Percentiles rank a stretch among this genome's conserved stretches.
phyloP scores from a whole-genome alignment of 2,329 filamentous ascomycete species.

The Pezicula neosporulosa region DNA sequence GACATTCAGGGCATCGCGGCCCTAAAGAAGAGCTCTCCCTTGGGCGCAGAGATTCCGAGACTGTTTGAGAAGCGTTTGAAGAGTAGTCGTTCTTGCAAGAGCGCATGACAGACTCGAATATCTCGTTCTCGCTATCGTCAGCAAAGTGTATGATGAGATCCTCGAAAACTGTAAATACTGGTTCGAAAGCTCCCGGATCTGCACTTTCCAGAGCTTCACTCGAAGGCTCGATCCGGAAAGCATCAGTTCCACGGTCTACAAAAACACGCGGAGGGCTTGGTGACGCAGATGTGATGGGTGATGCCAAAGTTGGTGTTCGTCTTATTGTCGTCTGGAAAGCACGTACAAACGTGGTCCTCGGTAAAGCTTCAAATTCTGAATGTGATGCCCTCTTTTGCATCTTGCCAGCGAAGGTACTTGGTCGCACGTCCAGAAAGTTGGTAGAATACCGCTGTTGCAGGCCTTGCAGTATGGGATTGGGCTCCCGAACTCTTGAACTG shows the following conservation, averaged over 20 bases:
- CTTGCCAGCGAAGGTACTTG: not conserved
- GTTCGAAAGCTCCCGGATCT: slow-evolving; percentile 20
- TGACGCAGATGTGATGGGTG: slow-evolving; percentile 5
- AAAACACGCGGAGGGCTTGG: slow-evolving; percentile 18
- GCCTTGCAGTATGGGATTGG: not conserved
- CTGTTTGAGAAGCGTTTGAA: slow-evolving; percentile 4
- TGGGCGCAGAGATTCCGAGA: not conserved
- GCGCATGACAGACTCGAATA: slow-evolving; percentile 44
- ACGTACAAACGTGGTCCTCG: slow-evolving; percentile 24
- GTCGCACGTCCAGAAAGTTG: slow-evolving; percentile 6
- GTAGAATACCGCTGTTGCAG: slow-evolving; percentile 15
- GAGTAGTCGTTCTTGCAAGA: slow-evolving; percentile 41
- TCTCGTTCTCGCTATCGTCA: slow-evolving; percentile 35
- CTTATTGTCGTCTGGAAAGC: slow-evolving; percentile 27
- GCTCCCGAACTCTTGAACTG: slow-evolving; percentile 3
- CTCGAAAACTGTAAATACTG: slow-evolving; percentile 50
- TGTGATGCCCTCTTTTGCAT: not conserved
- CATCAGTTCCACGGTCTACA: slow-evolving; percentile 38
- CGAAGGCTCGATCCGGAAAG: slow-evolving; percentile 14
- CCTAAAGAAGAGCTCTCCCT: not conserved
- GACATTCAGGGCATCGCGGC: not conserved
- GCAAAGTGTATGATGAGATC: slow-evolving; percentile 55
- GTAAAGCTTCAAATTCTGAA: slow-evolving; percentile 16
- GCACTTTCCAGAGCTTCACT: not conserved
- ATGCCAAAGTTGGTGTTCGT: slow-evolving; percentile 19